A percentile compares a stretch with the other conserved stretches of the same genome.
These are phyloP conservation scores for Miscanthus lutarioriparius DNA, from an alignment of 176 grass and related monocot species.

Conservation along the genomic window DNA sequence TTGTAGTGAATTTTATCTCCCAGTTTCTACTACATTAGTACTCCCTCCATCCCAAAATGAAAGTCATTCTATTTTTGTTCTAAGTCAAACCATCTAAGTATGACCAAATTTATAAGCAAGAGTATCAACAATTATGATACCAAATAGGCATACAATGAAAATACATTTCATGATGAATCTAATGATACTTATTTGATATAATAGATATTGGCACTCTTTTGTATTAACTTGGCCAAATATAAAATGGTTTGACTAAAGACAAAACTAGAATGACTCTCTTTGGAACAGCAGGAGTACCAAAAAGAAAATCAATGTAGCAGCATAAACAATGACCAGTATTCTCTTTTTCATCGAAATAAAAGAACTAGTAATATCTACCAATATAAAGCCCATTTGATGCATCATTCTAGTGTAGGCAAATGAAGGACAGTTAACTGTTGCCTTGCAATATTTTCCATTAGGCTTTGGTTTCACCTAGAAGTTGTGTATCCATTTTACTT, in stretches of 20 bases:
- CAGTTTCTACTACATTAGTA: not conserved
- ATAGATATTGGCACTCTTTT: not conserved
- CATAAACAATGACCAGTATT: not conserved
- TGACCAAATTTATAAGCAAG: not conserved
- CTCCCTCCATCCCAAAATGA: not conserved
- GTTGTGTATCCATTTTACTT: not conserved
- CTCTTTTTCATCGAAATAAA: slow-evolving; percentile 3
- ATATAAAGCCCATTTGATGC: not conserved
- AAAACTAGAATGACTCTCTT: not conserved
- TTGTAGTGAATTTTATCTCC: slow-evolving; percentile 2
- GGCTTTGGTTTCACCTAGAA: slow-evolving; percentile 25
- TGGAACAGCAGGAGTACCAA: not conserved
- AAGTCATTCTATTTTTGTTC: not conserved
- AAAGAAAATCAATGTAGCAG: not conserved
- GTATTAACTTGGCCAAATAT: not conserved
- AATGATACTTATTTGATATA: not conserved
- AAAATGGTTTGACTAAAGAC: not conserved
- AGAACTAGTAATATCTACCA: not conserved
- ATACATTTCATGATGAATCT: not conserved
- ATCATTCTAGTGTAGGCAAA: slow-evolving; percentile 9
- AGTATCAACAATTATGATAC: not conserved
- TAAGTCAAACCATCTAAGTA: not conserved
- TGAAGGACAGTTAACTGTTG: not conserved
- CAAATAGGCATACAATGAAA: not conserved
- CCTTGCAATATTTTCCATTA: slow-evolving; percentile 6